Conservation (phyloP, 2,329 filamentous ascomycete genomes). For the Zymoseptoria passerinii region DNA sequence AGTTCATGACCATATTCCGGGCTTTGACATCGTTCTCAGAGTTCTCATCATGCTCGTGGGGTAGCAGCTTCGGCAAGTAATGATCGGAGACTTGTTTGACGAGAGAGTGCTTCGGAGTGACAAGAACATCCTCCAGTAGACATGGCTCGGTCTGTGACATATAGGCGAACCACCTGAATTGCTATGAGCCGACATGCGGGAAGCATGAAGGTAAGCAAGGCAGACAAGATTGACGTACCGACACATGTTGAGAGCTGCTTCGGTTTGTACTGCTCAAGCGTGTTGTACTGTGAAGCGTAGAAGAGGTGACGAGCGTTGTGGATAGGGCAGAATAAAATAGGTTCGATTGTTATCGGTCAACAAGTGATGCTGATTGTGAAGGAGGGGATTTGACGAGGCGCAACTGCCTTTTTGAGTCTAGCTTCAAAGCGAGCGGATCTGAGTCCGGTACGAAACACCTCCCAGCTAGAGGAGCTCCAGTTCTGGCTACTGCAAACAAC, state of each 20-base stretch:
- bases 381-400: not conserved
- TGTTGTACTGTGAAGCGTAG: not conserved
- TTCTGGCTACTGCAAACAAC: not conserved
- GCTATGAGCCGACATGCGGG: not conserved
- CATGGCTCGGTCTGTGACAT: conserved; percentile 46
- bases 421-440: not conserved
- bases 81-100: conserved; percentile 44
- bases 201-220: not conserved
- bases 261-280: not conserved
- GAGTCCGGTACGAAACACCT: not conserved
- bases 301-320: not conserved
- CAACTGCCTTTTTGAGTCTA: not conserved
- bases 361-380: not conserved
- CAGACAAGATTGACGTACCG: conserved; percentile 14
- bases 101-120: conserved; percentile 38
- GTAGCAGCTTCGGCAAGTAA: conserved; percentile 46
- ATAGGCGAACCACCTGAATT: conserved; percentile 47
- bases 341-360: not conserved
- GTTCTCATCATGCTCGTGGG: conserved; percentile 38
- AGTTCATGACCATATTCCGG: conserved; percentile 47
- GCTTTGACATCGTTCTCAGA: conserved; percentile 39
- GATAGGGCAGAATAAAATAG: not conserved
- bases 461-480: not conserved
- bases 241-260: conserved; percentile 22
- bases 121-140: conserved; percentile 48